phyloP scores from a whole-genome alignment of 495 filamentous ascomycete genomes.

The Aspergillus conjunctus region DNA sequence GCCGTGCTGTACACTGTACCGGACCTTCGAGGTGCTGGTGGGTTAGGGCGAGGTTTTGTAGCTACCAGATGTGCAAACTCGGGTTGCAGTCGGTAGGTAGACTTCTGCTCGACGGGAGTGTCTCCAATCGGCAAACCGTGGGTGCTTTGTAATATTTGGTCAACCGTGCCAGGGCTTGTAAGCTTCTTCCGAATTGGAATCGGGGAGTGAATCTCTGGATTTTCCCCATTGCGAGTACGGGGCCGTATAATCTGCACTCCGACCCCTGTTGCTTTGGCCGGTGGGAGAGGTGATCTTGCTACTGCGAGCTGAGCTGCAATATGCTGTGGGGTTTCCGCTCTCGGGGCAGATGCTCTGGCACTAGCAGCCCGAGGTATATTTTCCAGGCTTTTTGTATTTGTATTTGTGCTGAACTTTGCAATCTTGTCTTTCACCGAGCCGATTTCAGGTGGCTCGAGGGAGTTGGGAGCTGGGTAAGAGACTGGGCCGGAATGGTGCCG shows the following conservation, averaged over 20 bases:
- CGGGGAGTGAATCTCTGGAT: slow-evolving; percentile 14
- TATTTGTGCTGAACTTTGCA: slow-evolving; percentile 35
- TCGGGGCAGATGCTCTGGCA: slow-evolving; percentile 19
- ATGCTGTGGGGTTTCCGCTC: slow-evolving; percentile 32
- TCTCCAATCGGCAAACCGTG: slow-evolving; percentile 1
- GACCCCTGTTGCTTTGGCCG: slow-evolving; percentile 12
- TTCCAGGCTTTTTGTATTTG: slow-evolving; percentile 19
- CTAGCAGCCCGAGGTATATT: slow-evolving; percentile 14
- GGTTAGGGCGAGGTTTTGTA: slow-evolving; percentile 22
- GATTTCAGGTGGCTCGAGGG: slow-evolving; percentile 37
- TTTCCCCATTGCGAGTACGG: slow-evolving; percentile 5
- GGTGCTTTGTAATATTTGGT: slow-evolving; percentile 9
- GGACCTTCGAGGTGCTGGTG: slow-evolving; percentile 23
- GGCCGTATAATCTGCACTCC: slow-evolving; percentile 2
- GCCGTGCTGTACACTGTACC: slow-evolving; percentile 1
- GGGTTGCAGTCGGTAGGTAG: slow-evolving; percentile 6
- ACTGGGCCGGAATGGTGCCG: slow-evolving; percentile 25
- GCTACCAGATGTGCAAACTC: slow-evolving; percentile 14
- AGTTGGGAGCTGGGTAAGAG: slow-evolving; percentile 22
- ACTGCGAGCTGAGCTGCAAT: slow-evolving; percentile 44
- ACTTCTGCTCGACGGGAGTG: slow-evolving; percentile 17
- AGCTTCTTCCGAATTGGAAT: slow-evolving; percentile 16
- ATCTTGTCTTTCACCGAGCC: slow-evolving; percentile 50
- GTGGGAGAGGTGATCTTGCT: slow-evolving; percentile 30
- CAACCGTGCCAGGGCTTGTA: slow-evolving; percentile 5